phyloP scores from a whole-genome alignment of 1,284 basidiomycete genomes.

The Fomitopsis schrenkii region DNA sequence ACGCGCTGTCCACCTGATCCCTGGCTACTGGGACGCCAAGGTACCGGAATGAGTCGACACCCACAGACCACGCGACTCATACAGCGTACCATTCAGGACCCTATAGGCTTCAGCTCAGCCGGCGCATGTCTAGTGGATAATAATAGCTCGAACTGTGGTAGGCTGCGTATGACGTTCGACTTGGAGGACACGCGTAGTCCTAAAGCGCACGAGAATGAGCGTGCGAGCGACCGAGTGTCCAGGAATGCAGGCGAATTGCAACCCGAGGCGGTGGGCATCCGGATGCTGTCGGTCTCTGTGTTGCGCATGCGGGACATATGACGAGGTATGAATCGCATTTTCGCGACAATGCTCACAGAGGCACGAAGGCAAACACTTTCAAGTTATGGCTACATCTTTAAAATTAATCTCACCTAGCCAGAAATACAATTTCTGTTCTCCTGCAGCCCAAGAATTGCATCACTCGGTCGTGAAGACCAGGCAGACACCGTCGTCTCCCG shows the following conservation, averaged over 20 bases:
- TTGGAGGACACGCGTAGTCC: background rate
- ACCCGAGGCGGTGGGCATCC: background rate
- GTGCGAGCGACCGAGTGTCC: background rate
- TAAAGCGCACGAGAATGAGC: background rate
- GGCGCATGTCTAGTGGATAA: background rate
- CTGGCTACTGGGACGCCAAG: background rate
- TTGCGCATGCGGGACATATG: background rate
- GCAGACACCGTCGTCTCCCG: slow-evolving; percentile 83
- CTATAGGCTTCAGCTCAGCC: background rate
- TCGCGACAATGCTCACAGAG: background rate
- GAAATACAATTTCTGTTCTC: slow-evolving; percentile 1
- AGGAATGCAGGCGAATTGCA: background rate
- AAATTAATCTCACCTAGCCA: background rate
- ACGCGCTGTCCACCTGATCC: no score
- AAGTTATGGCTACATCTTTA: slow-evolving; percentile 3
- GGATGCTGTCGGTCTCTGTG: background rate
- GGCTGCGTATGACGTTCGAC: background rate
- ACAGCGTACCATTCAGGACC: background rate
- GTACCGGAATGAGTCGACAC: background rate
- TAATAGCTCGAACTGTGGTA: background rate
- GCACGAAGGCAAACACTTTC: background rate
- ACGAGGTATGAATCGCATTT: background rate
- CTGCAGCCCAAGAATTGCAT: background rate
- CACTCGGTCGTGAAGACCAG: slow-evolving; percentile 72
- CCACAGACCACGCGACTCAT: background rate